Evolutionary conservation across 345 rosid species (phyloP).

Genomic region (Noccaea caerulescens): DNA sequence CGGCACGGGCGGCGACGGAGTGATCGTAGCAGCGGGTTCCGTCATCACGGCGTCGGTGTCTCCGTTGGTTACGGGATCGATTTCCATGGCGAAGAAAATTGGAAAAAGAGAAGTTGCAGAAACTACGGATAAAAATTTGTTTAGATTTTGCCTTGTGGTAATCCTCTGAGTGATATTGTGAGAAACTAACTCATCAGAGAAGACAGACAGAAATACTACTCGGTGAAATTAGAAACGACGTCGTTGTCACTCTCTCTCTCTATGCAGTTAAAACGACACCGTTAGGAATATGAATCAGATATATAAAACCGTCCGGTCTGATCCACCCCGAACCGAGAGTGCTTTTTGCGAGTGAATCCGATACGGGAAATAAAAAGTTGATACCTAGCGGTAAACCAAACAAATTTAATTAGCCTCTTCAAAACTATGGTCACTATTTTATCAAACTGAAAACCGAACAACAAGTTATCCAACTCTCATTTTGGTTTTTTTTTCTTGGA

Average conservation of each 20-base stretch:
- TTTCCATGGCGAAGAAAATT: constrained; percentile 48
- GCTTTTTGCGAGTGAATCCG: no score
- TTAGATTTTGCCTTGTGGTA: constrained; percentile 31
- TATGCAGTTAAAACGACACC: background rate
- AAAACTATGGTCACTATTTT: no score
- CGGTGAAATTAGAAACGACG: background rate
- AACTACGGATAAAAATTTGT: constrained; percentile 5
- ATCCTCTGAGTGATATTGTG: constrained; percentile 15
- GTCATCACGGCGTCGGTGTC: constrained; percentile 41
- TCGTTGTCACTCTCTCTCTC: background rate
- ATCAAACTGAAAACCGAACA: no score
- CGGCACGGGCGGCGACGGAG: constrained; percentile 43
- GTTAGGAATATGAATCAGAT: background rate
- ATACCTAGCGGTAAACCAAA: no score
- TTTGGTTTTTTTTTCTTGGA: no score
- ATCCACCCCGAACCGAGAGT: background rate
- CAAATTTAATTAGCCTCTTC: no score
- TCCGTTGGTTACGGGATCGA: constrained; percentile 57
- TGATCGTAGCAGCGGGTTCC: constrained; percentile 39
- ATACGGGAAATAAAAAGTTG: no score
- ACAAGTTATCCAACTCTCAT: no score
- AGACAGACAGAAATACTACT: background rate
- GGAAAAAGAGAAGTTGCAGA: background rate
- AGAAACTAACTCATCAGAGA: background rate
- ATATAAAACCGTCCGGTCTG: background rate